Evolutionary conservation across 2,329 filamentous ascomycete genomes (phyloP), one percentile per base, ranked within the genome.

Genomic region (Cladosporium austrohemisphaericum): DNA sequence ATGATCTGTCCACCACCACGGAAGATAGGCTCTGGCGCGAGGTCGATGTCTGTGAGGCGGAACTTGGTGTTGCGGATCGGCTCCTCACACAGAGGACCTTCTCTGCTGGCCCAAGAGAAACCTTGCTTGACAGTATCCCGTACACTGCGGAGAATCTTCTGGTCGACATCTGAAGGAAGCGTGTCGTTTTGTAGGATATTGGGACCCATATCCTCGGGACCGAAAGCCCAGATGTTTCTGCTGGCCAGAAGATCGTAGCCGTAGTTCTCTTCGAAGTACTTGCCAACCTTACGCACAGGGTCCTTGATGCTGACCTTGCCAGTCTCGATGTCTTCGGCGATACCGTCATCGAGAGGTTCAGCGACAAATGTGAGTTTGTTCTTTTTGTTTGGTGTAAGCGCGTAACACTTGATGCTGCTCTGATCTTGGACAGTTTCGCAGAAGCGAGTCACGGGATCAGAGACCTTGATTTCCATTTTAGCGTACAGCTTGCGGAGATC

Each of bases 331-430:
- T 98, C 93, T 61, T 88, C 84, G 4, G 92, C 89, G 55, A 98
- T 95, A 13, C 93, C 93, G 60, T 94, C 87, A 58, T 98, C 93
- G 11, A 98, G 75, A 26, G 93, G 92, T 68, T 98, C 93, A 3
- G 93, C 93, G 50, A 97, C 87, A 88, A 98, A 96, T 28, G 93
- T 97, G 62, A 98, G 86, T 69, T 95, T 95, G 75, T 98, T 98
- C 76, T 96, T 96, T 74, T 98, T 98, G 74, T 98, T 98, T 2
- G 93, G 93, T 2, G 93, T 97, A 59, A 95, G 83, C 18, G 93
- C 92, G 67, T 96, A 98, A 72, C 93, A 98, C 71, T 96, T 96
- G 52, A 95, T 96, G 16, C 91, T 91, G 14, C 90, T 96, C 58
- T 93, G 95, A 68, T 98, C 93, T 29, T 95, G 90, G 20, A 96